Conservation (phyloP, 2,329 filamentous ascomycete species). For the Fusarium camptoceras region DNA sequence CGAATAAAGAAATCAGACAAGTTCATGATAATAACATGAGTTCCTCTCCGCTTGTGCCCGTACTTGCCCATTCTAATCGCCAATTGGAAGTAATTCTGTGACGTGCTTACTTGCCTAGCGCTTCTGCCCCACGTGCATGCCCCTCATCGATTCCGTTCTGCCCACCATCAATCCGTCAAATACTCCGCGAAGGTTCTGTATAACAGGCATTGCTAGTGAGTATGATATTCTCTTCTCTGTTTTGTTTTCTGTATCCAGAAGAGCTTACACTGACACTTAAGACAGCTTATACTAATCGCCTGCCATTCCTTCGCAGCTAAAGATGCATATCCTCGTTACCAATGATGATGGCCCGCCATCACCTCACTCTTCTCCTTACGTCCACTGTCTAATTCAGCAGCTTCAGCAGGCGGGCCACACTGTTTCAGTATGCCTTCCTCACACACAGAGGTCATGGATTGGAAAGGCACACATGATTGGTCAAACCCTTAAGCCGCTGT, state of each 20-base stretch:
- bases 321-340: slow-evolving; percentile 73
- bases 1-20: slow-evolving; percentile 31
- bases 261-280: background rate
- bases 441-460: slow-evolving; percentile 96
- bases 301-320: slow-evolving; percentile 22
- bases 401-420: slow-evolving; percentile 81
- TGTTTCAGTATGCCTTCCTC: slow-evolving; percentile 92
- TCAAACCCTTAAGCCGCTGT: slow-evolving; percentile 83
- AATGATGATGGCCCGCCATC: slow-evolving; percentile 88
- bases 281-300: background rate
- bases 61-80: slow-evolving; percentile 6
- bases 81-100: slow-evolving; percentile 34
- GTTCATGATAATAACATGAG: slow-evolving; percentile 39
- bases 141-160: slow-evolving; percentile 27
- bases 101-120: slow-evolving; percentile 44
- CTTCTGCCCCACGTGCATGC: slow-evolving; percentile 44
- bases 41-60: slow-evolving; percentile 12
- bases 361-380: slow-evolving; percentile 81
- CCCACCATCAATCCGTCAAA: slow-evolving; percentile 18
- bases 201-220: slow-evolving; percentile 18
- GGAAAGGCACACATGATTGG: slow-evolving; percentile 98
- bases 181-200: slow-evolving; percentile 14
- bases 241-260: background rate
- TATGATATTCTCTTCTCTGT: background rate
- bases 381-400: slow-evolving; percentile 77